Evolutionary conservation across 2,329 filamentous ascomycete species (phyloP), one percentile per base, ranked within the genome.

Genomic region (Neonectria neomacrospora): DNA sequence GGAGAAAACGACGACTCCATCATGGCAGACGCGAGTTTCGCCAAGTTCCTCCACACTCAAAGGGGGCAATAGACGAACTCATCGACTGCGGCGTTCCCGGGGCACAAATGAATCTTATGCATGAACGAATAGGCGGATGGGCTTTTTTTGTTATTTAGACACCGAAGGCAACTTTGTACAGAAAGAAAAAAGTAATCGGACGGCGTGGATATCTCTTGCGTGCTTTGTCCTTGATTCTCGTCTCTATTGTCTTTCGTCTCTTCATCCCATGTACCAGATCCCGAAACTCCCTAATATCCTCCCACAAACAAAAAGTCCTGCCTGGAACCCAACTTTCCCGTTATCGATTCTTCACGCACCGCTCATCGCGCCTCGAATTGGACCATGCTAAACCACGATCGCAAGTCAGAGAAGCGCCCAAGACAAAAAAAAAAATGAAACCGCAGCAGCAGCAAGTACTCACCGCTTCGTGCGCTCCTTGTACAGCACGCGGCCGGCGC

Each of bases 391-490:
- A 14, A 48, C 7, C 23, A 3, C 11, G 8, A 14, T 20, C 11
- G 34, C 9, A 1, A 16, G 39, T 71, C 54, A 73, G 66, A 20
- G 30, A 32, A 34, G 3, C 41, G 30, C 28, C 30, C 39, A 18
- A 2, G 9, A 10, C 2, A 1, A 14, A 20, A 12, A 4, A 5
- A 11, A 26, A 3, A 2, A 44, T n/a, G n/a, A n/a, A n/a, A n/a
- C n/a, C n/a, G n/a, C n/a, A 8, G 54, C 5, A 14, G 45, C 28
- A 50, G 47, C 54, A 30, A 54, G 8, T 63, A 82, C 91, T 80
- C 78, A 97, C 96, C 96, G 89, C 86, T 97, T 97, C 47, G 96
- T 99, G 76, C 96, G 84, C 87, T 97, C 93, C 88, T 99, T 99
- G 82, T 98, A 98, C 71, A 99, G 82, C 65, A 99, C 94, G 69